Base-by-base conservation (phyloP, 768 basidiomycete species). In the Mycena epipterygia region DNA sequence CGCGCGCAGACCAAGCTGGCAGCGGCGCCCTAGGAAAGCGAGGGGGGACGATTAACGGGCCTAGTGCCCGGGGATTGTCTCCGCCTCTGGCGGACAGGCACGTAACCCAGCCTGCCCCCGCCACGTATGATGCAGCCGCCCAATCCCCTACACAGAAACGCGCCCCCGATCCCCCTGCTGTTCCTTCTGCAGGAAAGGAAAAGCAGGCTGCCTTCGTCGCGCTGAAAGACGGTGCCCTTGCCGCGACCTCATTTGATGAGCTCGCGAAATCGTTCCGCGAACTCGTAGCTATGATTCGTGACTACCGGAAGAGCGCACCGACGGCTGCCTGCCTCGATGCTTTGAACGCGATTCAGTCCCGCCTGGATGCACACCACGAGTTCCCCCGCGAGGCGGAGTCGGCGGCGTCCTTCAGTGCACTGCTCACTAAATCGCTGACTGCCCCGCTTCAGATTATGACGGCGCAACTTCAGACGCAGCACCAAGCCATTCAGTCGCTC, bases 81-180 rank as follows among this genome's bases (percentile, higher is more conserved):
- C 64, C 64, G 55, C 55, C 64, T 49, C 42, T 2, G 11, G 64
- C 27, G 13, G 64, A 25, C 53, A 66, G 64, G 64, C 63, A 55
- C 42, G 63, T 32, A 33, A 17, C 44, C 9, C 21, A 12, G 30
- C 21, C 61, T 52, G 23, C 51, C 39, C 51, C 51, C 16, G 49
- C 16, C 14, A 35, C 32, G 5, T 49, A 32, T 17, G 17, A 49
- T n/a, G 12, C 16, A 29, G 3, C 4, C 5, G 44, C 21, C 7
- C n/a, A 30, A 21, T n/a, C 16, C 11, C 25, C 39, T 19, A 51
- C 6, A 30, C 6, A 51, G 32, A 55, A 55, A 25, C 30, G 3
- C 6, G 14, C n/a, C n/a, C n/a, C n/a, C n/a, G n/a, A n/a, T n/a
- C n/a, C n/a, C n/a, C n/a, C n/a, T n/a, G n/a, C n/a, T n/a, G n/a